phyloP scores from a whole-genome alignment of 106 monocot genomes.

The Dendrobium officinale region DNA sequence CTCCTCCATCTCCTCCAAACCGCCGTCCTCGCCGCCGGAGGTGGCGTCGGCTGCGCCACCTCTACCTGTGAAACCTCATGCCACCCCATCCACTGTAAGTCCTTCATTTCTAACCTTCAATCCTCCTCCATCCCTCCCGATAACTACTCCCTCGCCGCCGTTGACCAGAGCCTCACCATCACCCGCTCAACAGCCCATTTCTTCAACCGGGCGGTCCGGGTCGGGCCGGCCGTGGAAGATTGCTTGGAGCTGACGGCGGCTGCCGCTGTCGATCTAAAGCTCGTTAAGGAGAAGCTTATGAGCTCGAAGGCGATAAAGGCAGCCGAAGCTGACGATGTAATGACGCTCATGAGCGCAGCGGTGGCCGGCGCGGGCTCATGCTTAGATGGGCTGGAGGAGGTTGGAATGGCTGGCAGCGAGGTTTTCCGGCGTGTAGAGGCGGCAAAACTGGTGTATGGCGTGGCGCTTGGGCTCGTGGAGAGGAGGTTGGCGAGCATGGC shows the following conservation, averaged over 20 bases:
- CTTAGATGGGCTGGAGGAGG: constrained; percentile 1
- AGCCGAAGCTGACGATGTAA: neutral
- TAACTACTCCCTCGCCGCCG: neutral
- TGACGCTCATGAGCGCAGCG: neutral
- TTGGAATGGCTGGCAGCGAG: neutral
- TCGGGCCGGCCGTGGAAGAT: neutral
- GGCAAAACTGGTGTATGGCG: neutral
- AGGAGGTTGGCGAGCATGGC: neutral
- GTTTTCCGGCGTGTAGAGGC: neutral
- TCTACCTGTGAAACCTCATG: neutral
- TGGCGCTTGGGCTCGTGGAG: neutral
- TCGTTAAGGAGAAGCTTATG: neutral
- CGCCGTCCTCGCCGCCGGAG: neutral
- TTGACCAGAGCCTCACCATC: neutral
- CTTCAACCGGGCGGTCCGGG: neutral
- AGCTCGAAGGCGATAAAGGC: neutral
- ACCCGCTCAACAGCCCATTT: neutral
- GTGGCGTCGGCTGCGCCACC: neutral
- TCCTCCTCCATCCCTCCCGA: too few relatives aligned
- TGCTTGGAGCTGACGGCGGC: neutral
- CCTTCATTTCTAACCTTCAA: neutral
- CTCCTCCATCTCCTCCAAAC: neutral
- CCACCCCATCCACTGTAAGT: neutral
- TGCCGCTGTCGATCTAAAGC: neutral
- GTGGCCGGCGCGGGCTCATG: neutral